A percentile compares a stretch with the other conserved stretches of the same genome.
These are phyloP conservation scores for Filobasidium floriforme DNA, from an alignment of 768 basidiomycete species.

Conservation along the genomic window DNA sequence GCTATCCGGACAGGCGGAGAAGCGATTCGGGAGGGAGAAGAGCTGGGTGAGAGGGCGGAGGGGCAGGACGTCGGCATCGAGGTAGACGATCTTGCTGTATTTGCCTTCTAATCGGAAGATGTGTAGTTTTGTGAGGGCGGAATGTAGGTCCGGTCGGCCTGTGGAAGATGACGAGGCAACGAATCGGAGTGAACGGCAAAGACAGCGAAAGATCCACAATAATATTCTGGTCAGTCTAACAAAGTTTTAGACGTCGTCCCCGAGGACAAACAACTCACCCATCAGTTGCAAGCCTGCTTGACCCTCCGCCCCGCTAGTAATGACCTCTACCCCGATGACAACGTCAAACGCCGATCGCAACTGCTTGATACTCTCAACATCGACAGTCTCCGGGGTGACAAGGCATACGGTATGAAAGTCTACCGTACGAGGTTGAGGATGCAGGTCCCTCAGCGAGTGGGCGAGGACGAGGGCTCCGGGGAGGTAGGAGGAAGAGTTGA, in stretches of 20 bases:
- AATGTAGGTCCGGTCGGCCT: conserved; percentile 90
- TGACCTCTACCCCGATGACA: conserved; percentile 86
- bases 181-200: not conserved
- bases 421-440: conserved; percentile 51
- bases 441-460: conserved; percentile 63
- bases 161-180: conserved; percentile 19
- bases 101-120: conserved; percentile 65
- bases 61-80: conserved; percentile 49
- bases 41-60: conserved; percentile 72
- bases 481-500: conserved; percentile 86
- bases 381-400: conserved; percentile 87
- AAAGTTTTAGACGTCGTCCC: too few species aligned
- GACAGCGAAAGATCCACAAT: not conserved
- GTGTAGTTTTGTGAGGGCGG: conserved; percentile 93
- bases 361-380: conserved; percentile 68
- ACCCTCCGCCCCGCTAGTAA: conserved; percentile 58
- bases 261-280: too few species aligned
- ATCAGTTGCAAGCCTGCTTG: conserved; percentile 65
- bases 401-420: conserved; percentile 78
- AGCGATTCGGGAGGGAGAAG: conserved; percentile 66
- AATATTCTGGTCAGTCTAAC: too few species aligned
- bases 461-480: conserved; percentile 83
- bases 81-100: conserved; percentile 42
- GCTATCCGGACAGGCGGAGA: conserved; percentile 90
- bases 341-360: conserved; percentile 71